phyloP scores from a whole-genome alignment of 495 filamentous ascomycete species.

The Xylaria grammica region DNA sequence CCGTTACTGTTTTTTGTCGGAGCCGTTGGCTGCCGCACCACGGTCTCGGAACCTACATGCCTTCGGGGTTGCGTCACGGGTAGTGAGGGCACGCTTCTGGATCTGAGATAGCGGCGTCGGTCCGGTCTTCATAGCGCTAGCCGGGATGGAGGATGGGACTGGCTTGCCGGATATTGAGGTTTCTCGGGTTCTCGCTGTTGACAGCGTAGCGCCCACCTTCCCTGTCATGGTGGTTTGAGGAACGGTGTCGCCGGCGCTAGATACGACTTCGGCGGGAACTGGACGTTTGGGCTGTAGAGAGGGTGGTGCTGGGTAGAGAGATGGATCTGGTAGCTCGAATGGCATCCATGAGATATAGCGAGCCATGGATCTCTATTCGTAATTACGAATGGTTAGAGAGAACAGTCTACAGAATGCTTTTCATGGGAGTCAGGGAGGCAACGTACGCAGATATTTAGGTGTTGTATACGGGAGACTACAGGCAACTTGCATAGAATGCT shows the following conservation, averaged over 20 bases:
- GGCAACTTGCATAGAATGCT: not conserved
- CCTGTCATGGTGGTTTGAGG: slow-evolving; percentile 3
- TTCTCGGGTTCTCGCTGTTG: slow-evolving; percentile 18
- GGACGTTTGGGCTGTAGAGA: slow-evolving; percentile 12
- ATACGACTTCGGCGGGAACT: not conserved
- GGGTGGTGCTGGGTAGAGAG: slow-evolving; percentile 23
- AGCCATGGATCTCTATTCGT: not conserved
- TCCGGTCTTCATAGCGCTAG: slow-evolving; percentile 8
- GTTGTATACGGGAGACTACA: not conserved
- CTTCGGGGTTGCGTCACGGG: not conserved
- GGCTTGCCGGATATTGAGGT: slow-evolving; percentile 26
- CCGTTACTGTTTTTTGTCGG: no score
- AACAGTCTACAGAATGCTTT: not conserved
- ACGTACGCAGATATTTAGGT: not conserved
- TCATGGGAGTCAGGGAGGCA: not conserved
- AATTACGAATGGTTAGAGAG: not conserved
- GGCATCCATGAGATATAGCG: slow-evolving; percentile 35
- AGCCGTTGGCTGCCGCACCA: no score
- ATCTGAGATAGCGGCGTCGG: slow-evolving; percentile 13
- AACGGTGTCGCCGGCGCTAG: slow-evolving; percentile 3
- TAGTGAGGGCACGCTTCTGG: slow-evolving; percentile 15
- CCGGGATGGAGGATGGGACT: slow-evolving; percentile 25
- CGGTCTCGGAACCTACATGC: slow-evolving; percentile 1
- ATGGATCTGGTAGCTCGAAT: slow-evolving; percentile 33
- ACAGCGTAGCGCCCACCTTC: not conserved